These are phyloP conservation scores for Zygosaccharomyces sapae DNA, from an alignment of 1,139 yeast species.

Conservation along the genomic window DNA sequence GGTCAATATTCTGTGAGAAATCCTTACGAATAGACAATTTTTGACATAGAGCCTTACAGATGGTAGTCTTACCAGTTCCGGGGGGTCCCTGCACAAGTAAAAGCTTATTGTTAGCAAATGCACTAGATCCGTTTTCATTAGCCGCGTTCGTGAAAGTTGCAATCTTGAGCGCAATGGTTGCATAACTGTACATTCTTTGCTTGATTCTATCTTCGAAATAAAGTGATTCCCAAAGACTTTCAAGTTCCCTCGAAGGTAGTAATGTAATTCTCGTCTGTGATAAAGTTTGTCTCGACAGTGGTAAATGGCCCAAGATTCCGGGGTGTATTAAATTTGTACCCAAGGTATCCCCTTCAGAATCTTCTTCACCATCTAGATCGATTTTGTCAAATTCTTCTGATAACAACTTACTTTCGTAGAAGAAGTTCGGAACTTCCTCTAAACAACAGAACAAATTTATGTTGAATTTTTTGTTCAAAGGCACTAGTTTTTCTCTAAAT, in stretches of 20 bases:
- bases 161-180: constrained; percentile 32
- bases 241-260: constrained; percentile 32
- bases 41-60: constrained; percentile 43
- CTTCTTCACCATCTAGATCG: constrained; percentile 22
- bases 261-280: constrained; percentile 19
- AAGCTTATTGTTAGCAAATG: constrained; percentile 31
- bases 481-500: background rate
- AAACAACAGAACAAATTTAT: constrained; percentile 19
- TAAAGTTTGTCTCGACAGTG: constrained; percentile 25
- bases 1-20: constrained; percentile 14
- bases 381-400: constrained; percentile 29
- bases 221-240: constrained; percentile 36
- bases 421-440: constrained; percentile 8
- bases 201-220: constrained; percentile 32
- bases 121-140: constrained; percentile 1
- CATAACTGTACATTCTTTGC: constrained; percentile 30
- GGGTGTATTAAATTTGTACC: background rate
- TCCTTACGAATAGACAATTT: constrained; percentile 34
- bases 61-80: constrained; percentile 51
- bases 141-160: constrained; percentile 11
- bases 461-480: background rate
- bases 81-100: constrained; percentile 46
- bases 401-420: constrained; percentile 7
- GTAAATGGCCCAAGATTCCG: constrained; percentile 8
- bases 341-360: constrained; percentile 13